phyloP scores from a whole-genome alignment of 257 asterid species.

The Nicotiana tomentosiformis region DNA sequence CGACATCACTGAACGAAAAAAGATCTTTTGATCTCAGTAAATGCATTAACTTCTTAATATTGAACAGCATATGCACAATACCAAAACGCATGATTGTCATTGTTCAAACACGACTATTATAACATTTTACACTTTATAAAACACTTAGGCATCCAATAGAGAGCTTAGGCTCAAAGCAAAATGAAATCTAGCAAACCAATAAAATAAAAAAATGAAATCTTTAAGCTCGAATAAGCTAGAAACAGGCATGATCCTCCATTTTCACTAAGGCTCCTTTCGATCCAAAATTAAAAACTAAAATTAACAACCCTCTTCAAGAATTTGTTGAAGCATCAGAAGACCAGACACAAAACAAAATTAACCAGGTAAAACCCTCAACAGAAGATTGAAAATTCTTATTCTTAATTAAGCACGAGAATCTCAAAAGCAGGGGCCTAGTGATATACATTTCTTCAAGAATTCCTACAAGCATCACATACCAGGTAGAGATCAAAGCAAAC shows the following conservation, averaged over 20 bases:
- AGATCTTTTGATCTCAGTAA: background rate
- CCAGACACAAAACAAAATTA: background rate
- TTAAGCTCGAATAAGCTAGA: background rate
- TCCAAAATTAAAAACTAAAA: background rate
- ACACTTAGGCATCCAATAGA: background rate
- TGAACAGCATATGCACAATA: background rate
- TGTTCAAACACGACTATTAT: background rate
- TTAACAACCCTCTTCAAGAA: background rate
- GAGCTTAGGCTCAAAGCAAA: background rate
- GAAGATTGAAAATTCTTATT: background rate
- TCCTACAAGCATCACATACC: background rate
- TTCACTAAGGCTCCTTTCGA: background rate
- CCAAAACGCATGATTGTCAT: background rate
- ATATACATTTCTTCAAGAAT: background rate
- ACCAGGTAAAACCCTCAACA: background rate
- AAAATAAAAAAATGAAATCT: background rate
- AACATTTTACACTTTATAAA: background rate
- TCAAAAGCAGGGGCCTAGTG: background rate
- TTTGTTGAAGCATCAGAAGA: background rate
- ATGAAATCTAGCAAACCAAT: background rate
- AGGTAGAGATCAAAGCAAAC: background rate
- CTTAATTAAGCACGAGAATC: no score
- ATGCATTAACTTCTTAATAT: background rate
- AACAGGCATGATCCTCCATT: background rate
- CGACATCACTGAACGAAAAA: slow-evolving; percentile 62